Conservation (phyloP, 2,329 filamentous ascomycete species). For the Orbilia blumenaviensis region DNA sequence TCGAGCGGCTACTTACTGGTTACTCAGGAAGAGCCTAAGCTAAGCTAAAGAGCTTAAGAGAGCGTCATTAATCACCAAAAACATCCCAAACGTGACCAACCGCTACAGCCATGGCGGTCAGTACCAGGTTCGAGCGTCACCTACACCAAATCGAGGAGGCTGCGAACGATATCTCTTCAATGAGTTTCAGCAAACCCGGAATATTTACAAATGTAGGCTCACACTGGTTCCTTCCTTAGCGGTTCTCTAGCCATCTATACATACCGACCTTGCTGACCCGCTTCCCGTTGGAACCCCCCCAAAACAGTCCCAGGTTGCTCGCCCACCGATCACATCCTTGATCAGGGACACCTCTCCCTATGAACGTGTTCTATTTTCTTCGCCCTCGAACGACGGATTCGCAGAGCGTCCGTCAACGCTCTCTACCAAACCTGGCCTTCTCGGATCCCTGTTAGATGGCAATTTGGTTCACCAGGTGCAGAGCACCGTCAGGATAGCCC, state of each 20-base stretch:
- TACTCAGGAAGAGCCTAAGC: neutral
- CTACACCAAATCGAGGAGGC: conserved; percentile 44
- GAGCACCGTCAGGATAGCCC: conserved; percentile 19
- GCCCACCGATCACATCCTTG: conserved; percentile 47
- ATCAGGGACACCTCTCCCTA: conserved; percentile 49
- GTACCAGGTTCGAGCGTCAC: conserved; percentile 42
- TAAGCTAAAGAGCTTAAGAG: too few species aligned
- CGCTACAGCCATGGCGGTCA: conserved; percentile 40
- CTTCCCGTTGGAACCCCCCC: neutral
- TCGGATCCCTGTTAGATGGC: conserved; percentile 35
- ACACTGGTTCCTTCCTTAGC: too few species aligned
- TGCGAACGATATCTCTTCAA: conserved; percentile 44
- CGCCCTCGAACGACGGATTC: conserved; percentile 15
- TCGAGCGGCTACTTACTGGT: too few species aligned
- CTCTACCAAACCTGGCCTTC: conserved; percentile 25
- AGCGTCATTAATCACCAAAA: neutral
- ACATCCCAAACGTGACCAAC: too few species aligned
- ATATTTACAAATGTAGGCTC: conserved; percentile 51
- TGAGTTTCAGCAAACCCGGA: conserved; percentile 42
- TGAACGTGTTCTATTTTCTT: conserved; percentile 48
- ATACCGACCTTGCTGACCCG: neutral
- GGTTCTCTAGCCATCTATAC: neutral
- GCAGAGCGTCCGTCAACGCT: neutral
- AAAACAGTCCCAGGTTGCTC: conserved; percentile 39
- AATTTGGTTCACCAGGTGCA: conserved; percentile 46